phyloP scores from a whole-genome alignment of 2,329 filamentous ascomycete genomes.

The Paecilomyces dactylethromorphus region DNA sequence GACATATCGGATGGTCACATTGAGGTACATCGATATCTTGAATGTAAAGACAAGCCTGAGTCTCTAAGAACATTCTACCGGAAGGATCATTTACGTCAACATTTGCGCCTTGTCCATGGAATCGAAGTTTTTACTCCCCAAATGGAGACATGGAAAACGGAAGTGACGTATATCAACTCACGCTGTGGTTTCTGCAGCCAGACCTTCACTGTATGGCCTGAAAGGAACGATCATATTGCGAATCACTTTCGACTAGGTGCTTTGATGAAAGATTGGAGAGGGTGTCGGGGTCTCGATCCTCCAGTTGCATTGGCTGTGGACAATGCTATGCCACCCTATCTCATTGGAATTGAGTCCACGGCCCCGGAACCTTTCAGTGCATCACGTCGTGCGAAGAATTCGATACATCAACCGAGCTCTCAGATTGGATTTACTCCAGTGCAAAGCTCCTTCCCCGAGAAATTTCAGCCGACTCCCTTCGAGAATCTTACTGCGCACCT shows the following conservation, averaged over 20 bases:
- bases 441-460: too few relatives aligned
- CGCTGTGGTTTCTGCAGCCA: slow-evolving; percentile 27
- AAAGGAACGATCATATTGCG: slow-evolving; percentile 33
- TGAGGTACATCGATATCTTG: slow-evolving; percentile 42
- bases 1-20: slow-evolving; percentile 42
- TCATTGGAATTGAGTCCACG: slow-evolving; percentile 27
- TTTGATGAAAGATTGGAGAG: slow-evolving; percentile 32
- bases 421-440: too few relatives aligned
- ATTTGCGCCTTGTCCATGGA: slow-evolving; percentile 48
- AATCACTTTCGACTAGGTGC: slow-evolving; percentile 31
- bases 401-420: too few relatives aligned
- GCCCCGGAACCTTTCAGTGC: slow-evolving; percentile 18
- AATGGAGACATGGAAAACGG: slow-evolving; percentile 51
- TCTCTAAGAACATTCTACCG: slow-evolving; percentile 50
- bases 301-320: slow-evolving; percentile 29
- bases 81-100: slow-evolving; percentile 52
- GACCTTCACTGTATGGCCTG: slow-evolving; percentile 22
- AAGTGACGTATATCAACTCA: slow-evolving; percentile 42
- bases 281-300: slow-evolving; percentile 35
- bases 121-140: slow-evolving; percentile 37
- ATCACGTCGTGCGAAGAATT: not conserved
- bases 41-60: slow-evolving; percentile 44
- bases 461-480: too few relatives aligned
- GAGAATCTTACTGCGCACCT: too few relatives aligned
- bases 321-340: slow-evolving; percentile 32